A percentile compares a stretch with the other conserved stretches of the same genome.
Evolutionary conservation across 2,329 filamentous ascomycete genomes (phyloP).

Genomic region (Diplodia intermedia): DNA sequence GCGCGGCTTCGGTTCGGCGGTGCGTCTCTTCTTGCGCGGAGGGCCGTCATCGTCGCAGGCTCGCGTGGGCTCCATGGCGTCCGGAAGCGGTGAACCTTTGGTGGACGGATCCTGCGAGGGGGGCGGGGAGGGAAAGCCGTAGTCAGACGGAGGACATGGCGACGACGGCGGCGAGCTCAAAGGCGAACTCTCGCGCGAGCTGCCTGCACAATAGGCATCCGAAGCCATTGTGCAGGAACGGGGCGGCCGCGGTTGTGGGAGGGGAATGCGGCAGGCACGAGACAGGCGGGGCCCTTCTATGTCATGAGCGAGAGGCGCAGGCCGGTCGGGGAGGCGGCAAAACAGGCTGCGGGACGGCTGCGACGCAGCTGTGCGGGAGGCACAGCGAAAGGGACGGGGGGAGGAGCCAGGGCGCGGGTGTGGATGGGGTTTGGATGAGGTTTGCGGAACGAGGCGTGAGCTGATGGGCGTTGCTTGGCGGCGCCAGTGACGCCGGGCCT

Average conservation of each 20-base stretch:
- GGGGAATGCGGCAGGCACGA: conserved; percentile 35
- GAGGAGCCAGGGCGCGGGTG: conserved; percentile 23
- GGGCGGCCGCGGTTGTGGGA: conserved; percentile 28
- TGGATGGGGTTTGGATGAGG: conserved; percentile 25
- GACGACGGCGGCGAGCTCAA: conserved; percentile 52
- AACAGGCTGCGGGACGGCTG: background rate
- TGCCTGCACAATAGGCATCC: conserved; percentile 39
- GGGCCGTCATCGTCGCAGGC: conserved; percentile 64
- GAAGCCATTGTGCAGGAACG: conserved; percentile 42
- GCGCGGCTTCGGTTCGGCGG: conserved; percentile 69
- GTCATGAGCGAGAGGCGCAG: conserved; percentile 28
- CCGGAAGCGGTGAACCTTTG: conserved; percentile 54
- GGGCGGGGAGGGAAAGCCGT: conserved; percentile 48
- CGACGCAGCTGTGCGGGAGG: conserved; percentile 15
- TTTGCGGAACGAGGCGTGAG: conserved; percentile 29
- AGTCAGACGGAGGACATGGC: conserved; percentile 43
- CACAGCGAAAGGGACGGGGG: conserved; percentile 5
- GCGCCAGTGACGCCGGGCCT: conserved; percentile 28
- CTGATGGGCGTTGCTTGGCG: conserved; percentile 32
- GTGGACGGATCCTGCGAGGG: conserved; percentile 56
- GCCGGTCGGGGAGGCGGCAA: background rate
- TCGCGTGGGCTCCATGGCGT: conserved; percentile 50
- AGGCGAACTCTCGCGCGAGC: conserved; percentile 40
- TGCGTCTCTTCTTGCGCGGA: conserved; percentile 76
- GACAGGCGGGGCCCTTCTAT: conserved; percentile 29